These are phyloP conservation scores for Lachnellula suecica DNA, from an alignment of 2,329 filamentous ascomycete species.

Conservation along the genomic window DNA sequence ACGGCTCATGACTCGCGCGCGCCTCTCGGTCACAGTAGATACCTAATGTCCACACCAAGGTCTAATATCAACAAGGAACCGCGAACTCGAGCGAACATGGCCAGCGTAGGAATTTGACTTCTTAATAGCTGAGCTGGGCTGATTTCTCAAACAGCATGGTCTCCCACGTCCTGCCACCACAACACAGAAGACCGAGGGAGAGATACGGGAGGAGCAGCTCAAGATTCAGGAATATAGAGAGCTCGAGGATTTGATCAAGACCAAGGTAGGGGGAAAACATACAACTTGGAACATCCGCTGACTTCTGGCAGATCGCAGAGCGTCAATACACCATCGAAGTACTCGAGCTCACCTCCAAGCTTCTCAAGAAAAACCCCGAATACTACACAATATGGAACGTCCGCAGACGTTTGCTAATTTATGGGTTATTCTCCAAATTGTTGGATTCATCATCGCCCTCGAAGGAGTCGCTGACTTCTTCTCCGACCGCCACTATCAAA, in stretches of 20 bases:
- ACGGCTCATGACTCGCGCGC: conserved; percentile 21
- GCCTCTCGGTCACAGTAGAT: conserved; percentile 7
- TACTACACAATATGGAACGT: conserved; percentile 93
- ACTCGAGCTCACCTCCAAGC: conserved; percentile 68
- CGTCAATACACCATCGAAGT: conserved; percentile 46
- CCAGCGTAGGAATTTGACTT: conserved; percentile 33
- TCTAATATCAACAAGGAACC: conserved; percentile 1
- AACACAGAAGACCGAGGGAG: conserved; percentile 64
- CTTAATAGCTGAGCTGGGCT: conserved; percentile 23
- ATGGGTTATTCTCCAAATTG: conserved; percentile 53
- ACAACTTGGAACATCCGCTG: conserved; percentile 13
- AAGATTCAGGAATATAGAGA: conserved; percentile 75
- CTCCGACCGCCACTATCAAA: conserved; percentile 54
- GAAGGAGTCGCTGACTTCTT: conserved; percentile 54
- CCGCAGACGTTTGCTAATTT: conserved; percentile 69
- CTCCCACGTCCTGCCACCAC: conserved; percentile 66
- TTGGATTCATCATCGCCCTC: conserved; percentile 51
- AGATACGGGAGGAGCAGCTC: conserved; percentile 67
- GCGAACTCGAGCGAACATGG: conserved; percentile 30
- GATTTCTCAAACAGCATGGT: conserved; percentile 66
- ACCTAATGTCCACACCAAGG: conserved; percentile 2
- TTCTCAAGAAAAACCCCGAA: conserved; percentile 77
- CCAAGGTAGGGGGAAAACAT: conserved; percentile 59
- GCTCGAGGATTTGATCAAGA: conserved; percentile 66
- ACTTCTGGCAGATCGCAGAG: conserved; percentile 27